These are phyloP conservation scores for Nakataea oryzae DNA, from an alignment of 2,329 filamentous ascomycete species.

Conservation along the genomic window DNA sequence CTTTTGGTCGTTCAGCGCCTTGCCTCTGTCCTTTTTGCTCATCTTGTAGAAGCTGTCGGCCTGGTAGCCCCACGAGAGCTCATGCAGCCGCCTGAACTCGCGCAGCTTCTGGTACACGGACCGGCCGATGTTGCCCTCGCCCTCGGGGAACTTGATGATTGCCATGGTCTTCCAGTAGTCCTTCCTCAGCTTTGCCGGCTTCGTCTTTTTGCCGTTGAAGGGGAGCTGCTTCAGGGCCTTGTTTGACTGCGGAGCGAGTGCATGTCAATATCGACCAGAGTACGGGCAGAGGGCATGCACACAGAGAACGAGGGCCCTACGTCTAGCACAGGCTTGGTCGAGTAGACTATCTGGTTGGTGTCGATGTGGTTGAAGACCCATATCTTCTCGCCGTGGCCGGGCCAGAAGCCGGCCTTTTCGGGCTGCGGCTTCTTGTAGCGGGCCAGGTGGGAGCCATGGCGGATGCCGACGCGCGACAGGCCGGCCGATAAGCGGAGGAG, in stretches of 20 bases:
- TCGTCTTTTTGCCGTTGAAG: conserved; percentile 58
- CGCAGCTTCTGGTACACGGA: conserved; percentile 53
- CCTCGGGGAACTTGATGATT: conserved; percentile 44
- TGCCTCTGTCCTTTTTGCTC: conserved; percentile 33
- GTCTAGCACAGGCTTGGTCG: conserved; percentile 31
- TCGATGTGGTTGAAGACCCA: conserved; percentile 43
- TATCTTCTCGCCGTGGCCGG: conserved; percentile 45
- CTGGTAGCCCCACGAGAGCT: conserved; percentile 44
- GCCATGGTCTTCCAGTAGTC: conserved; percentile 58
- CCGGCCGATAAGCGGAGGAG: conserved; percentile 26
- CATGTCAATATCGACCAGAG: not conserved
- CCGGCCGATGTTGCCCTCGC: conserved; percentile 41
- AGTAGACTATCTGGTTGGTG: conserved; percentile 42
- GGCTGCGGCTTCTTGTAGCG: conserved; percentile 14
- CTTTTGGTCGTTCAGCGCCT: conserved; percentile 47
- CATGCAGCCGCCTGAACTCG: conserved; percentile 53
- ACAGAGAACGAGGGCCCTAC: conserved; percentile 19
- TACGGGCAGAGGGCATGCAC: too few species aligned
- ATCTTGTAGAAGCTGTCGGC: conserved; percentile 29
- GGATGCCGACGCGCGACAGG: conserved; percentile 29
- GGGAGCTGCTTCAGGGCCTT: conserved; percentile 29
- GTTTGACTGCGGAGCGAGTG: conserved; percentile 11
- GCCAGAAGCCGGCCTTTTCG: conserved; percentile 14
- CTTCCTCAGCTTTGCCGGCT: conserved; percentile 51
- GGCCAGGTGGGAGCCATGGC: conserved; percentile 18